Evolutionary conservation across 2,329 filamentous ascomycete genomes (phyloP).

Genomic region (Claviceps spartinae): DNA sequence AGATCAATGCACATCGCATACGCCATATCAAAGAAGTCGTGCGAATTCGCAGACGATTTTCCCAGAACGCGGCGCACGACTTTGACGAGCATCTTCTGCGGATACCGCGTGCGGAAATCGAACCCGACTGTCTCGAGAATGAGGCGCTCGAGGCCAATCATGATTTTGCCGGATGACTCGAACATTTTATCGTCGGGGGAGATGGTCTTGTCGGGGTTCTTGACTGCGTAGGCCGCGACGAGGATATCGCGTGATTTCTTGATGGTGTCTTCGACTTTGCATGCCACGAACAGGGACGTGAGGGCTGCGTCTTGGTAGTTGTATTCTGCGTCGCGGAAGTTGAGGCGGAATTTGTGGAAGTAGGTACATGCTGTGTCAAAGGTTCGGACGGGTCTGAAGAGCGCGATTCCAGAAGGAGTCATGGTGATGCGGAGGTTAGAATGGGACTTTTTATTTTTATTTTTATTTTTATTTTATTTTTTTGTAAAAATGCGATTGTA

Average conservation of each 20-base stretch:
- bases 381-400: conserved; percentile 64
- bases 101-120: conserved; percentile 81
- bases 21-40: conserved; percentile 48
- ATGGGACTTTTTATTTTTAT: neutral
- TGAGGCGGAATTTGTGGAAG: conserved; percentile 84
- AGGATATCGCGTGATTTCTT: conserved; percentile 94
- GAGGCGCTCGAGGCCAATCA: conserved; percentile 80
- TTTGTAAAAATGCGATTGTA: neutral
- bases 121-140: conserved; percentile 90
- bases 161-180: conserved; percentile 61
- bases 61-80: conserved; percentile 47
- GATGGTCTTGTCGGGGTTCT: conserved; percentile 50
- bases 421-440: neutral
- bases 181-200: conserved; percentile 82
- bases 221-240: conserved; percentile 79
- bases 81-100: conserved; percentile 75
- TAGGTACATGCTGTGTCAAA: conserved; percentile 86
- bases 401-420: neutral
- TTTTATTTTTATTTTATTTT: neutral
- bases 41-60: conserved; percentile 6
- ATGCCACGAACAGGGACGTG: conserved; percentile 79
- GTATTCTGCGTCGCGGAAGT: conserved; percentile 76
- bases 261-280: conserved; percentile 94
- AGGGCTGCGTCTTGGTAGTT: conserved; percentile 76
- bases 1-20: conserved; percentile 79